These are phyloP conservation scores for Claviceps sp. DNA, from an alignment of 2,329 filamentous ascomycete genomes.

Conservation along the genomic window DNA sequence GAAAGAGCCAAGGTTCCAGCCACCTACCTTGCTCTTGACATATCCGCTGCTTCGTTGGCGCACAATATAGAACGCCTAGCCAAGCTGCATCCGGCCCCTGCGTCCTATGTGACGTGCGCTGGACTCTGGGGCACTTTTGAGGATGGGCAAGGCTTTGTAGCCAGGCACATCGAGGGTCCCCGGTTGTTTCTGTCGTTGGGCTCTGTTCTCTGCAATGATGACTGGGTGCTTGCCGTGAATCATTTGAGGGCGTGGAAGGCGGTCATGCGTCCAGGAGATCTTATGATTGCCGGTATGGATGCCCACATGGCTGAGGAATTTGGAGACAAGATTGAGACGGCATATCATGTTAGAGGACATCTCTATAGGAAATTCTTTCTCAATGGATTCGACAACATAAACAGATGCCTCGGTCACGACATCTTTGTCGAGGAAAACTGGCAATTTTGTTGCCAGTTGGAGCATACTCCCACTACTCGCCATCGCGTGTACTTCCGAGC, in stretches of 20 bases:
- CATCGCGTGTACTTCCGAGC: slow-evolving; percentile 27
- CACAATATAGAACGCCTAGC: slow-evolving; percentile 21
- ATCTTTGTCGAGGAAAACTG: slow-evolving; percentile 25
- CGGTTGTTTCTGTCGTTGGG: slow-evolving; percentile 27
- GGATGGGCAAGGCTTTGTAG: slow-evolving; percentile 20
- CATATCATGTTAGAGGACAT: slow-evolving; percentile 25
- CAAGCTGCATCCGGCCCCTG: slow-evolving; percentile 13
- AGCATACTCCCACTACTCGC: slow-evolving; percentile 22
- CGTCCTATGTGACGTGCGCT: slow-evolving; percentile 19
- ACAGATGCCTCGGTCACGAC: slow-evolving; percentile 20
- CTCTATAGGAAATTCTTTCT: slow-evolving; percentile 24
- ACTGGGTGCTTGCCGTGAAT: slow-evolving; percentile 20
- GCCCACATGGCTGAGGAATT: slow-evolving; percentile 21
- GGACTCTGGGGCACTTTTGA: slow-evolving; percentile 28
- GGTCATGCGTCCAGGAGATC: slow-evolving; percentile 20
- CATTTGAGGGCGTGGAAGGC: slow-evolving; percentile 24
- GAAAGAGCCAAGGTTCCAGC: slow-evolving; percentile 16
- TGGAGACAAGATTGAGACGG: slow-evolving; percentile 24
- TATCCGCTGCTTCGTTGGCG: slow-evolving; percentile 22
- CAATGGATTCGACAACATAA: slow-evolving; percentile 26
- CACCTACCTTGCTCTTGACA: slow-evolving; percentile 27
- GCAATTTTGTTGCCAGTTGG: slow-evolving; percentile 23
- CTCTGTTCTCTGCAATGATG: slow-evolving; percentile 29
- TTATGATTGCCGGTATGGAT: slow-evolving; percentile 28
- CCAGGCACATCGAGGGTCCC: slow-evolving; percentile 15